A percentile compares a stretch with the other conserved stretches of the same genome.
Evolutionary conservation across 352 stramenopile genomes (phyloP).

Genomic region (Phytophthora ramorum): DNA sequence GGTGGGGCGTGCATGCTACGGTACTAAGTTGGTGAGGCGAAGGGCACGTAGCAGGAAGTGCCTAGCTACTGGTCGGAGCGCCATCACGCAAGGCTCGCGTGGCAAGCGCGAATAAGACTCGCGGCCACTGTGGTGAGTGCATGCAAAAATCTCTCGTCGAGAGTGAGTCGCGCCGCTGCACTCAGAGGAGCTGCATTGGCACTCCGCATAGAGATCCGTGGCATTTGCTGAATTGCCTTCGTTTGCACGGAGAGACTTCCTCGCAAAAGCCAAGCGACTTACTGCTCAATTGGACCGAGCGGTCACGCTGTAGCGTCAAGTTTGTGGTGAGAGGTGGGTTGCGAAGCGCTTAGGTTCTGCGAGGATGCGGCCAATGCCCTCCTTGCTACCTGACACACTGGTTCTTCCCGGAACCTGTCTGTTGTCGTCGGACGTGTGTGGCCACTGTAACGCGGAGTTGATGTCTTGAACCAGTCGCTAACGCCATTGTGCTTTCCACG

Average conservation of each 20-base stretch:
- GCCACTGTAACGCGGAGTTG: conserved; percentile 2
- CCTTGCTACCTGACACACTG: conserved; percentile 12
- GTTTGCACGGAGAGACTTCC: conserved; percentile 12
- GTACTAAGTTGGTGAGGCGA: conserved; percentile 20
- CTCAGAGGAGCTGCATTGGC: conserved; percentile 11
- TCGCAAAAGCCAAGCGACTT: background rate
- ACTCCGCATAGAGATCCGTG: conserved; percentile 2
- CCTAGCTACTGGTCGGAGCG: conserved; percentile 11
- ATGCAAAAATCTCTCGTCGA: conserved; percentile 17
- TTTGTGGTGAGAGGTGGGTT: conserved; percentile 33
- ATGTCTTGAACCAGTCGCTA: conserved; percentile 25
- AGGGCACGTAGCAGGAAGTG: conserved; percentile 1
- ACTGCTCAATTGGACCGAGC: background rate
- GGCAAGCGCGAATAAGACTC: conserved; percentile 30
- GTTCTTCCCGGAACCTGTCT: conserved; percentile 32
- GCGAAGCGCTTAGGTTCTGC: background rate
- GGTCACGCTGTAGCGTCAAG: conserved; percentile 6
- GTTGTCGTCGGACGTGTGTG: conserved; percentile 8
- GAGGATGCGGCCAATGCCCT: background rate
- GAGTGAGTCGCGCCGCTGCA: conserved; percentile 24
- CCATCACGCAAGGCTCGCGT: conserved; percentile 24
- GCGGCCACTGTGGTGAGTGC: conserved; percentile 34
- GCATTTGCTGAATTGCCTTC: conserved; percentile 36
- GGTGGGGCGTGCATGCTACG: background rate
- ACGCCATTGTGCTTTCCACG: conserved; percentile 20